A percentile compares a stretch with the other conserved stretches of the same genome.
phyloP scores from a whole-genome alignment of 352 stramenopile genomes.

The Globisporangium splendens region DNA sequence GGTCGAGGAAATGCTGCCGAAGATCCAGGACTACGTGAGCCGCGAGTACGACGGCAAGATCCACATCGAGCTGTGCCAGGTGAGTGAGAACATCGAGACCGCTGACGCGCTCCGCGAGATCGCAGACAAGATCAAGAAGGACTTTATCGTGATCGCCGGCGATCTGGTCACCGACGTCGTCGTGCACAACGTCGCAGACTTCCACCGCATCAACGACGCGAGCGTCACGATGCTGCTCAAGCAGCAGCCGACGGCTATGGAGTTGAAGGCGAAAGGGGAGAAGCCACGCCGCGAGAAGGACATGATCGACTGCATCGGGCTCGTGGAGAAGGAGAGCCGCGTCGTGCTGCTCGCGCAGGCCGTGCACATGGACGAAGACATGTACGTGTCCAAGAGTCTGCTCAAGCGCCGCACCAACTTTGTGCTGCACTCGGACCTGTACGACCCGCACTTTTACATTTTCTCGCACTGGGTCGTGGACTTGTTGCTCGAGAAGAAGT shows the following conservation, averaged over 20 bases:
- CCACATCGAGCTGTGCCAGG: conserved; percentile 68
- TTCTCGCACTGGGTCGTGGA: conserved; percentile 84
- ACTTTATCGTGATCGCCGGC: conserved; percentile 80
- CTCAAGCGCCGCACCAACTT: conserved; percentile 71
- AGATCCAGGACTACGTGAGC: conserved; percentile 75
- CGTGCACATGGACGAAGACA: conserved; percentile 79
- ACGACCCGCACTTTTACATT: conserved; percentile 83
- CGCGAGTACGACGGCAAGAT: conserved; percentile 82
- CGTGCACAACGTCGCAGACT: conserved; percentile 77
- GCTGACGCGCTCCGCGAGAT: conserved; percentile 69
- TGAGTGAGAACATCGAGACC: conserved; percentile 71
- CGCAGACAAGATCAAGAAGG: conserved; percentile 71
- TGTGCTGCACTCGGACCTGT: conserved; percentile 75
- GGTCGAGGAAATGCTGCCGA: conserved; percentile 45
- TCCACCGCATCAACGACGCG: conserved; percentile 79
- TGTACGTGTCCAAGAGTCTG: conserved; percentile 75
- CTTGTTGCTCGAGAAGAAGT: conserved; percentile 76
- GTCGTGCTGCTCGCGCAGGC: conserved; percentile 68
- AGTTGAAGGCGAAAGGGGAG: conserved; percentile 46
- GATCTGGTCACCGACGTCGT: conserved; percentile 79
- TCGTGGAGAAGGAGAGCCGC: conserved; percentile 63
- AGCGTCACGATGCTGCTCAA: conserved; percentile 83
- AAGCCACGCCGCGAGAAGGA: conserved; percentile 77
- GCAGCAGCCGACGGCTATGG: conserved; percentile 26
- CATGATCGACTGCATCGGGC: conserved; percentile 78